These are phyloP conservation scores for Pyricularia sp. DNA, from an alignment of 2,329 filamentous ascomycete genomes.

Conservation along the genomic window DNA sequence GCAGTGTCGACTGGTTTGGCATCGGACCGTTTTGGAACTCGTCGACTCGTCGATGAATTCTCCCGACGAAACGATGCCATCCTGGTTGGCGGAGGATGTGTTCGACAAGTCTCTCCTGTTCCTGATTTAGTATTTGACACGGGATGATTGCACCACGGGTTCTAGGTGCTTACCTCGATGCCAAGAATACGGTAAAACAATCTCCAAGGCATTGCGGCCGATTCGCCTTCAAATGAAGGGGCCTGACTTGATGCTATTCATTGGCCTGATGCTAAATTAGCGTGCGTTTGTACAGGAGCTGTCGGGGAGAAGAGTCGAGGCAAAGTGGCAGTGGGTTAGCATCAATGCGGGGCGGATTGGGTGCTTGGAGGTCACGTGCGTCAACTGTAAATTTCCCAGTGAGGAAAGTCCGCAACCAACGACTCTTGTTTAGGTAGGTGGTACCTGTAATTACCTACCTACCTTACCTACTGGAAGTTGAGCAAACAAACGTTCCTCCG, in stretches of 20 bases:
- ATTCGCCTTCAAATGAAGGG: not conserved
- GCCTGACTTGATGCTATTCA: not conserved
- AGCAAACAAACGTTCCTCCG: too few relatives aligned
- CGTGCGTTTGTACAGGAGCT: too few relatives aligned
- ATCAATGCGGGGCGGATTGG: too few relatives aligned
- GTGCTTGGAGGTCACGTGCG: too few relatives aligned
- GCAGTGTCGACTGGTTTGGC: conserved; percentile 40
- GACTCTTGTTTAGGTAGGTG: too few relatives aligned
- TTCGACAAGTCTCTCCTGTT: conserved; percentile 1
- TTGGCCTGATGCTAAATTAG: not conserved
- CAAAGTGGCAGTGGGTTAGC: too few relatives aligned
- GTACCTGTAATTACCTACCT: too few relatives aligned
- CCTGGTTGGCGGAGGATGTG: conserved; percentile 40
- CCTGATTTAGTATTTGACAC: not conserved
- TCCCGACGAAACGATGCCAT: conserved; percentile 42
- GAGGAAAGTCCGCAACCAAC: too few relatives aligned
- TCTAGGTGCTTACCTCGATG: not conserved
- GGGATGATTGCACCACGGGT: not conserved
- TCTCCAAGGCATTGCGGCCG: not conserved
- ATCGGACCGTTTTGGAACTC: conserved; percentile 38
- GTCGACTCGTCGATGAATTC: conserved; percentile 41
- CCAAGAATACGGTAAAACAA: not conserved
- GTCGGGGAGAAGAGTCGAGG: too few relatives aligned
- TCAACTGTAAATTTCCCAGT: too few relatives aligned
- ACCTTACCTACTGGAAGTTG: too few relatives aligned